phyloP scores from a whole-genome alignment of 2,329 filamentous ascomycete species.

The Aureobasidium melanogenum region DNA sequence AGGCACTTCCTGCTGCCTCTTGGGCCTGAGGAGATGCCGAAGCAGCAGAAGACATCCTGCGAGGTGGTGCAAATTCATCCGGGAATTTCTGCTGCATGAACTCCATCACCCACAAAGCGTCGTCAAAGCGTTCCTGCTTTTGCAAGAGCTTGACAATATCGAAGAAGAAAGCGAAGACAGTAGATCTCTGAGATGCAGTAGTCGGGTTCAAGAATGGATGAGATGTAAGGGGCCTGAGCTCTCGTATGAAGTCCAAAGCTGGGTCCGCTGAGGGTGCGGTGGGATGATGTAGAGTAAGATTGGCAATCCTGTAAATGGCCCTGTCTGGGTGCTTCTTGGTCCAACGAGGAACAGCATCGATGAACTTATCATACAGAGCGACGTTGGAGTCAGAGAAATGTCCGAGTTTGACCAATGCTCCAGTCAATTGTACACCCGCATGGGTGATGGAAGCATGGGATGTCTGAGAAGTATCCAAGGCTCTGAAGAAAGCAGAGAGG shows the following conservation, averaged over 20 bases:
- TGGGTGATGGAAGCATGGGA: background rate
- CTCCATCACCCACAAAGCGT: slow-evolving; percentile 15
- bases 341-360: slow-evolving; percentile 10
- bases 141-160: slow-evolving; percentile 12
- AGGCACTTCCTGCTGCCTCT: background rate
- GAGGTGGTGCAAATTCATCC: background rate
- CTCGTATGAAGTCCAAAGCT: slow-evolving; percentile 12
- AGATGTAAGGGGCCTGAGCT: background rate
- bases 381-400: background rate
- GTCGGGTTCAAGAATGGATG: background rate
- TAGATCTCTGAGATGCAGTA: background rate
- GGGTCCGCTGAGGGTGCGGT: slow-evolving; percentile 1
- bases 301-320: slow-evolving; percentile 4
- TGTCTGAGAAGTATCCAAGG: background rate
- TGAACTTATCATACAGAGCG: slow-evolving; percentile 6
- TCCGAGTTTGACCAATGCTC: background rate
- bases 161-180: slow-evolving; percentile 12
- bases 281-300: slow-evolving; percentile 12
- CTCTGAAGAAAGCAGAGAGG: background rate
- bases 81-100: slow-evolving; percentile 13
- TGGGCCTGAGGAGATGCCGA: background rate
- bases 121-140: slow-evolving; percentile 8
- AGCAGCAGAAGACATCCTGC: background rate
- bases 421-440: background rate
- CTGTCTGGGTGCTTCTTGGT: background rate